phyloP scores from a whole-genome alignment of 352 stramenopile genomes.

The Hyaloperonospora arabidopsidis region DNA sequence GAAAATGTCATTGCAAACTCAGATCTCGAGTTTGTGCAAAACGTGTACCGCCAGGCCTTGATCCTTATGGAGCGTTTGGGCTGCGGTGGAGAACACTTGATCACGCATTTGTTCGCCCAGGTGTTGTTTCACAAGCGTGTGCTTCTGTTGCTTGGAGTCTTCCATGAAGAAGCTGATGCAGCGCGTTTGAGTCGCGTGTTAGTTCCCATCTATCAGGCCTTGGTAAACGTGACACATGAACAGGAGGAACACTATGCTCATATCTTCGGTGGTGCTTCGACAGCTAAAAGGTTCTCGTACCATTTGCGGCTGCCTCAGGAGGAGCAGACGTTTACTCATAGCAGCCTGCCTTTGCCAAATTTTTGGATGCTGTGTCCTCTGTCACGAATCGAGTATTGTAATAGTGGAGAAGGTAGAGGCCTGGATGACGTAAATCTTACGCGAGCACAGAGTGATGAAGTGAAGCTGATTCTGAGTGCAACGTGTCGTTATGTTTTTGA shows the following conservation, averaged over 20 bases:
- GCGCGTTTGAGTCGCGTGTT: slow-evolving; percentile 43
- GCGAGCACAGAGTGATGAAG: slow-evolving; percentile 49
- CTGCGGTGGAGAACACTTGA: slow-evolving; percentile 42
- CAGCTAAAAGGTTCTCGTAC: slow-evolving; percentile 35
- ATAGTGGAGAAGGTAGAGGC: slow-evolving; percentile 11
- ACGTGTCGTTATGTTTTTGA: slow-evolving; percentile 59
- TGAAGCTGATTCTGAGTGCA: slow-evolving; percentile 65
- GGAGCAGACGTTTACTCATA: slow-evolving; percentile 40
- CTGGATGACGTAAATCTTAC: slow-evolving; percentile 25
- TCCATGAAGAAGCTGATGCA: slow-evolving; percentile 34
- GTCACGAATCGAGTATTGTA: slow-evolving; percentile 56
- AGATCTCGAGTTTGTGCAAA: slow-evolving; percentile 23
- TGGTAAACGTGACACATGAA: slow-evolving; percentile 47
- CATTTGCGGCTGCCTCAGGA: slow-evolving; percentile 55
- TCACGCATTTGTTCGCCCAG: slow-evolving; percentile 35
- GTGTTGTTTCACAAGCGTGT: slow-evolving; percentile 43
- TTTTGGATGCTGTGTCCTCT: slow-evolving; percentile 70
- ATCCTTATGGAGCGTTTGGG: slow-evolving; percentile 33
- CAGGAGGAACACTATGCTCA: slow-evolving; percentile 45
- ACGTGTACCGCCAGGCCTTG: slow-evolving; percentile 36
- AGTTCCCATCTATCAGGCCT: slow-evolving; percentile 58
- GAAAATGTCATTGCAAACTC: slow-evolving; percentile 7
- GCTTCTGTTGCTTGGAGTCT: slow-evolving; percentile 37
- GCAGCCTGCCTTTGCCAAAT: slow-evolving; percentile 51
- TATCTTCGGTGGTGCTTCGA: slow-evolving; percentile 21